Conservation (phyloP, 305 asterid species). For the Fraxinus latifolia region DNA sequence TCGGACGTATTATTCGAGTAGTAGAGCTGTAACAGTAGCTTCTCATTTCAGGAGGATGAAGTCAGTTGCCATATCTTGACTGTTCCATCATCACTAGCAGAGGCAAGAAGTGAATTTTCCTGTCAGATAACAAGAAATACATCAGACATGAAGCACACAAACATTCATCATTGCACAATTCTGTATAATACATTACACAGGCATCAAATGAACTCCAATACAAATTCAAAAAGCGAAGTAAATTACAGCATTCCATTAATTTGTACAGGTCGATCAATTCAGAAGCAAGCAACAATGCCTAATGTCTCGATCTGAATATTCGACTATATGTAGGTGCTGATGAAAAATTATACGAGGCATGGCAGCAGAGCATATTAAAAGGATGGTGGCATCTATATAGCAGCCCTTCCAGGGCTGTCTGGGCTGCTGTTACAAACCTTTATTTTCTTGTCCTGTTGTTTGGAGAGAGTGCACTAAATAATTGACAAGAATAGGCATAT, state of each 20-base stretch:
- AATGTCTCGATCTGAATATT: neutral
- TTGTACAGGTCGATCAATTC: neutral
- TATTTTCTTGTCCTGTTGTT: neutral
- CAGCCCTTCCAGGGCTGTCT: neutral
- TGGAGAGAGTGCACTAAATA: neutral
- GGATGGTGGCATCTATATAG: neutral
- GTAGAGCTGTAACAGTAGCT: slow-evolving; percentile 16
- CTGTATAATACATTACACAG: neutral
- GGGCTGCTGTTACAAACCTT: neutral
- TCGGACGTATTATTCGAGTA: neutral
- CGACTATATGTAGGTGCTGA: neutral
- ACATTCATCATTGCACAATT: neutral
- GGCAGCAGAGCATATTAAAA: neutral
- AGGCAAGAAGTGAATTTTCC: slow-evolving; percentile 69
- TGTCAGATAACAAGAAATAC: slow-evolving; percentile 28
- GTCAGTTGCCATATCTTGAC: slow-evolving; percentile 78
- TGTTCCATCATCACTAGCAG: slow-evolving; percentile 85
- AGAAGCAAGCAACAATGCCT: neutral
- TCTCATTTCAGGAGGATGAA: slow-evolving; percentile 28
- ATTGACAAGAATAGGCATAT: neutral
- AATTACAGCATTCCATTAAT: neutral
- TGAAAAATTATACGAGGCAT: neutral
- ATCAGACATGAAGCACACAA: neutral
- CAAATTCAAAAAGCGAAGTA: neutral
- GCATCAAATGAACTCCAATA: neutral